Evolutionary conservation across 1,284 basidiomycete species (phyloP).

Genomic region (Coniferiporia sulphurascens): DNA sequence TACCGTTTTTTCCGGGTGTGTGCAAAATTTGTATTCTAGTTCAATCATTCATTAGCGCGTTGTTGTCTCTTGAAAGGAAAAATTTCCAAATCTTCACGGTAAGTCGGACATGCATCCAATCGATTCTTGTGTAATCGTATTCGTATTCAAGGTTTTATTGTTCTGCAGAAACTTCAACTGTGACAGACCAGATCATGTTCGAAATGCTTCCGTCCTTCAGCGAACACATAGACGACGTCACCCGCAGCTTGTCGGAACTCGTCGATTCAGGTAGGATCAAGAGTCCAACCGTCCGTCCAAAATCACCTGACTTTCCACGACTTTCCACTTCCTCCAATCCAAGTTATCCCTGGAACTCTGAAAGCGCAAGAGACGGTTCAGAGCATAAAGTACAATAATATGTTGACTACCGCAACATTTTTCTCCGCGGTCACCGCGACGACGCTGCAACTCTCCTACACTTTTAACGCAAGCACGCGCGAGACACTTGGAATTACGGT

Average conservation of each 20-base stretch:
- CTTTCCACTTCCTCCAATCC: background rate
- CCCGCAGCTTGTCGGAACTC: background rate
- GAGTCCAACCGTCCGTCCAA: background rate
- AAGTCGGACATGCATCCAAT: too few species aligned
- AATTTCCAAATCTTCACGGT: too few species aligned
- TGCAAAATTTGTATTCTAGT: too few species aligned
- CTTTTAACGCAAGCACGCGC: background rate
- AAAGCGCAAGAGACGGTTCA: background rate
- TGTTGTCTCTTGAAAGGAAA: too few species aligned
- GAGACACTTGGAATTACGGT: conserved; percentile 11
- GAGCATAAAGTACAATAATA: conserved; percentile 19
- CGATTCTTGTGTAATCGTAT: too few species aligned
- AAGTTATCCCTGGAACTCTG: background rate
- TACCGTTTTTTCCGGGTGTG: too few species aligned
- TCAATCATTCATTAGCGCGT: too few species aligned
- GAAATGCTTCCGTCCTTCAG: background rate
- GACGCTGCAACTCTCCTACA: conserved; percentile 19
- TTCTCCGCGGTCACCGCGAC: conserved; percentile 27
- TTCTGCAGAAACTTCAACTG: background rate
- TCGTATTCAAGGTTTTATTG: too few species aligned
- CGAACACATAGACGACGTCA: background rate
- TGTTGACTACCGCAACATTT: conserved; percentile 28
- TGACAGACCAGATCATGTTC: background rate
- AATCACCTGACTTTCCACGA: background rate
- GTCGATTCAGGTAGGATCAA: background rate